Conservation (phyloP, 441 rosid species). For the Populus tomentosa region DNA sequence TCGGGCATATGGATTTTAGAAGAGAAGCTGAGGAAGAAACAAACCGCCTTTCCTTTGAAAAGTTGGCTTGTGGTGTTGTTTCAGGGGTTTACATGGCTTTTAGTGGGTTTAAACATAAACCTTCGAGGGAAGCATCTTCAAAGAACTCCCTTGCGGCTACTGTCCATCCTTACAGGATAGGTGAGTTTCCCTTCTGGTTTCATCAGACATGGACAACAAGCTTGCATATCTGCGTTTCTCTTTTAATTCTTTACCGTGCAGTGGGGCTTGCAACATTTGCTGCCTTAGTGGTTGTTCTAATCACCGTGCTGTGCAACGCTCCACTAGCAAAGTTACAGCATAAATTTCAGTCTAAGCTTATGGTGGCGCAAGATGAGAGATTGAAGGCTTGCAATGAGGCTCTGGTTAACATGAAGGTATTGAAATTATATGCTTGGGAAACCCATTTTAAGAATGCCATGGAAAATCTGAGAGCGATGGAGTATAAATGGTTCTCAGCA, state of each 20-base stretch:
- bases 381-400: slow-evolving; percentile 78
- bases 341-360: slow-evolving; percentile 54
- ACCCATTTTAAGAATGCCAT: slow-evolving; percentile 70
- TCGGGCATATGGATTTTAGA: slow-evolving; percentile 56
- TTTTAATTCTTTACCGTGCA: slow-evolving; percentile 67
- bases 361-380: slow-evolving; percentile 27
- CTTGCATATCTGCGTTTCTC: slow-evolving; percentile 77
- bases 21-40: slow-evolving; percentile 45
- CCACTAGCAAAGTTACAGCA: slow-evolving; percentile 84
- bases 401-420: slow-evolving; percentile 81
- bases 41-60: slow-evolving; percentile 44
- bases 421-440: slow-evolving; percentile 24
- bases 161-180: slow-evolving; percentile 26
- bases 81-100: slow-evolving; percentile 34
- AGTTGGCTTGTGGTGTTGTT: slow-evolving; percentile 46
- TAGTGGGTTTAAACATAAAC: not conserved
- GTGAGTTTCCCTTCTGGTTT: slow-evolving; percentile 14
- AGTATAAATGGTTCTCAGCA: slow-evolving; percentile 69
- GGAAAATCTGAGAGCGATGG: slow-evolving; percentile 58
- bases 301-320: slow-evolving; percentile 68
- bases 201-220: slow-evolving; percentile 96
- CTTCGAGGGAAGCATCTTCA: slow-evolving; percentile 39
- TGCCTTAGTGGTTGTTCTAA: slow-evolving; percentile 62
- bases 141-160: slow-evolving; percentile 36
- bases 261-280: slow-evolving; percentile 90